Conservation (phyloP, 108 stramenopile species). For the Nitzschia sp. region DNA sequence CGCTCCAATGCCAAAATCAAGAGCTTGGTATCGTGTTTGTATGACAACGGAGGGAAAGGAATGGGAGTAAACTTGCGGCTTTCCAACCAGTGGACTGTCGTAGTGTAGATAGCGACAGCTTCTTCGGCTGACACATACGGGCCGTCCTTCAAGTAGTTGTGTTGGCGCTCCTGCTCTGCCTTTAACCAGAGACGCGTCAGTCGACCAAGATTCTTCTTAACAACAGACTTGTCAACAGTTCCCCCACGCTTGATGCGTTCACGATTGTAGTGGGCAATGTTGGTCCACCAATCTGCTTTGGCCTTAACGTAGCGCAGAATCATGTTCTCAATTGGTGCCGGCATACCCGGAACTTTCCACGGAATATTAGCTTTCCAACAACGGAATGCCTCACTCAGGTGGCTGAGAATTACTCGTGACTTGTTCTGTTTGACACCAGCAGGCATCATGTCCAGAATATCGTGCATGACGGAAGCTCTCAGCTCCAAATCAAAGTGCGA, state of each 20-base stretch:
- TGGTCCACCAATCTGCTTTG: constrained; percentile 99
- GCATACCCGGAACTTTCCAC: constrained; percentile 99
- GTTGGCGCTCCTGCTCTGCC: constrained; percentile 99
- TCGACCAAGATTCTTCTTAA: constrained; percentile 98
- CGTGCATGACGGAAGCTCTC: constrained; percentile 99
- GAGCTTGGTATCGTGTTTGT: constrained; percentile 99
- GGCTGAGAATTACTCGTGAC: constrained; percentile 94
- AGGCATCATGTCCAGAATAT: constrained; percentile 99
- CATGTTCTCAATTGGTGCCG: constrained; percentile 99
- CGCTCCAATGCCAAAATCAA: constrained; percentile 98
- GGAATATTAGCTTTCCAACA: constrained; percentile 99
- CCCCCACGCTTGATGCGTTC: constrained; percentile 99
- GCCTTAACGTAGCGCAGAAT: constrained; percentile 99
- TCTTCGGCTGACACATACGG: constrained; percentile 99
- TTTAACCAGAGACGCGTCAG: constrained; percentile 98
- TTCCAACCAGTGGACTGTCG: constrained; percentile 99
- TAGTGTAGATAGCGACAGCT: constrained; percentile 99
- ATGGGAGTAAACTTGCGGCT: constrained; percentile 98
- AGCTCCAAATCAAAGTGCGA: constrained; percentile 99
- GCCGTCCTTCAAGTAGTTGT: constrained; percentile 99
- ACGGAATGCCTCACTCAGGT: constrained; percentile 97
- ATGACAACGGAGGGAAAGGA: constrained; percentile 98
- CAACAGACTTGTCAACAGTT: constrained; percentile 99
- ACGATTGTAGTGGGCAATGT: constrained; percentile 98
- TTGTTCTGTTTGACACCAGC: constrained; percentile 99